Base-by-base conservation (phyloP, 441 rosid genomes). In the Rhodomyrtus psidioides region DNA sequence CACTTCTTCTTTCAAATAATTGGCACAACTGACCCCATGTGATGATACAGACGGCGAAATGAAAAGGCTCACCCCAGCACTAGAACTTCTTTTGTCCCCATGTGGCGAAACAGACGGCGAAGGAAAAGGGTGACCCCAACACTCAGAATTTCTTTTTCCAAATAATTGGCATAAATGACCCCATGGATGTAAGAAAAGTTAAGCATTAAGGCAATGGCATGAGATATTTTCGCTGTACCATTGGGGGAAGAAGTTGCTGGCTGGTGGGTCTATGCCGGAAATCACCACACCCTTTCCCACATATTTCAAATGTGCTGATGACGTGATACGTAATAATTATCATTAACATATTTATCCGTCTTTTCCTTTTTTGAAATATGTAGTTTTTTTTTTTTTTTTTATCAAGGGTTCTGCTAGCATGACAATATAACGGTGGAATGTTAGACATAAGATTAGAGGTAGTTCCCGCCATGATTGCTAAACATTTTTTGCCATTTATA, bases 171-270 rank as follows among this genome's bases (percentile, higher is more conserved):
- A 34, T 34, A 34, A 34, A 34, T 34, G 34, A 34, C 34, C 34
- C 91, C 90, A 88, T 85, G 87, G 93, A 91, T 89, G 91, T 89
- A 92, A 92, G 88, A 81, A 91, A 91, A 87, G 83, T 85, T 82
- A 86, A n/a, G 84, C 56, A 49, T 10, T 49, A 81, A 55, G 92
- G 88, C 91, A 88, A 84, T 51, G 83, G 84, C 70, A 79, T 53
- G 34, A 84, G 90, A 91, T 90, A 86, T 82, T 82, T 81, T 53
- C n/a, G 55, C 85, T 74, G 90, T 81, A 87, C 53, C 74, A 27
- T 83, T 74, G 83, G 85, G 90, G 87, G 84, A 85, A 46, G 88
- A 86, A 83, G 85, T 79, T 79, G 86, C 87, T 86, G 91, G 83
- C 59, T 14, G 4, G 91, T 89, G 90, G 91, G 92, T 83, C 90